These are phyloP conservation scores for Citeromyces nyonsensis DNA, from an alignment of 805 yeast genomes.

Conservation along the genomic window DNA sequence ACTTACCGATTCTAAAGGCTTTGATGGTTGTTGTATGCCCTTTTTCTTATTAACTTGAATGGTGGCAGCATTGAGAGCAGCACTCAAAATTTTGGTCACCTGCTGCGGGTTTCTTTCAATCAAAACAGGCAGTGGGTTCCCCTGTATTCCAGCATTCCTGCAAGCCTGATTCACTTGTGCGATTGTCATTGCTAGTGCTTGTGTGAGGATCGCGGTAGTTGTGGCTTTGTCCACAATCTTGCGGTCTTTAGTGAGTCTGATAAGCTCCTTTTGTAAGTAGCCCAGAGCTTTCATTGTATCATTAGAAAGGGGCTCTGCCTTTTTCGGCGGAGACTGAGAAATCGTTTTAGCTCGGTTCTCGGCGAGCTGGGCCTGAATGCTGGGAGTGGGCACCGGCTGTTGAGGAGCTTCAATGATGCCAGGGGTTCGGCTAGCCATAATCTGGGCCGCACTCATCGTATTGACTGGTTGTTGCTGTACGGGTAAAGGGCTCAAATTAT, in stretches of 20 bases:
- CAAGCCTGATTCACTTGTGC: conserved; percentile 85
- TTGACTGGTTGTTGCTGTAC: neutral
- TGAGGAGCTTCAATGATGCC: conserved; percentile 1
- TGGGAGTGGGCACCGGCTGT: conserved; percentile 3
- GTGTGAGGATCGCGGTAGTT: conserved; percentile 74
- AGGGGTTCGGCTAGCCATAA: no score
- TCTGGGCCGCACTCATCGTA: neutral
- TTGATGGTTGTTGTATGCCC: conserved; percentile 2
- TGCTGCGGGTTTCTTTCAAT: conserved; percentile 75
- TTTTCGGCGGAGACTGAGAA: conserved; percentile 9
- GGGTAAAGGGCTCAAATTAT: neutral
- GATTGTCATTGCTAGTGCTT: conserved; percentile 85
- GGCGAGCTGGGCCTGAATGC: conserved; percentile 28
- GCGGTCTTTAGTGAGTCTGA: conserved; percentile 63
- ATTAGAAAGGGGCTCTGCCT: conserved; percentile 19
- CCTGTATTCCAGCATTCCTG: conserved; percentile 66
- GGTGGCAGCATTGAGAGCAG: conserved; percentile 71
- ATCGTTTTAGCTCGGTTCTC: conserved; percentile 20
- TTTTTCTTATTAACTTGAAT: conserved; percentile 40
- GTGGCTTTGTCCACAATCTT: conserved; percentile 67
- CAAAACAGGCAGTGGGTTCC: conserved; percentile 62
- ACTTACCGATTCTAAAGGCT: neutral
- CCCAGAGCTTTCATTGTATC: conserved; percentile 65
- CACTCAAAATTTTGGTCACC: conserved; percentile 62
- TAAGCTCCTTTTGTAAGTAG: conserved; percentile 75